Conservation (phyloP, 192 early-diverging fungal species). For the Coemansia brasiliensis region DNA sequence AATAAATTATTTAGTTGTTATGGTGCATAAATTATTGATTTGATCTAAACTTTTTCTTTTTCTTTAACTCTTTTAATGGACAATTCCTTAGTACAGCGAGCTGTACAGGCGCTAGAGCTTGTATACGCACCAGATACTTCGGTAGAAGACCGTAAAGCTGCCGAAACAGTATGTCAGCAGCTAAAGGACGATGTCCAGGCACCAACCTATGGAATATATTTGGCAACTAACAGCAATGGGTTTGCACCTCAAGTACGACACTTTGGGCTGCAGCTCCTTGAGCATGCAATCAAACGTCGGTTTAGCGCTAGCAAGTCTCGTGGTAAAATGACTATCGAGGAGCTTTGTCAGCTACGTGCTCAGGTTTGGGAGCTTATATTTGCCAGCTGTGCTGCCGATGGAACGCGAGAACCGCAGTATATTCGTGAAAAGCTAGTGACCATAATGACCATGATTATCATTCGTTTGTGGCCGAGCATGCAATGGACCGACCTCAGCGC, state of each 20-base stretch:
- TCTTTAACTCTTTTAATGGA: constrained; percentile 22
- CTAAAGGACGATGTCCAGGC: constrained; percentile 23
- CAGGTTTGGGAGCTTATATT: constrained; percentile 22
- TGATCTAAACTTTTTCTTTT: constrained; percentile 2
- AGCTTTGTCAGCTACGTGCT: constrained; percentile 18
- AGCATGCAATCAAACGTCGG: constrained; percentile 26
- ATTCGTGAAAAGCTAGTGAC: constrained; percentile 45
- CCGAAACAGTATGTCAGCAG: constrained; percentile 36
- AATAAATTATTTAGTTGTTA: too few relatives aligned
- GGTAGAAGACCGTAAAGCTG: constrained; percentile 27
- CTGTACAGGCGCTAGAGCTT: constrained; percentile 34
- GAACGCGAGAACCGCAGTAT: constrained; percentile 14
- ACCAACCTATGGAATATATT: constrained; percentile 18
- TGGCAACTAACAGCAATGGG: constrained; percentile 11
- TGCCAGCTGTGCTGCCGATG: neutral
- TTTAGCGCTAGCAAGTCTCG: neutral
- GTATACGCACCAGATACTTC: constrained; percentile 33
- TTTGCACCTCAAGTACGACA: constrained; percentile 21
- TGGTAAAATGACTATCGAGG: neutral
- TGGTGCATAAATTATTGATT: too few relatives aligned
- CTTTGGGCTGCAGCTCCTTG: constrained; percentile 48
- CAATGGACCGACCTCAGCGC: constrained; percentile 34
- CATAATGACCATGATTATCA: constrained; percentile 28
- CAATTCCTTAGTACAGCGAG: constrained; percentile 13
- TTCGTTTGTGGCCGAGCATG: constrained; percentile 36